Evolutionary conservation across 768 basidiomycete genomes (phyloP).

Genomic region (Tylopilus sp.): DNA sequence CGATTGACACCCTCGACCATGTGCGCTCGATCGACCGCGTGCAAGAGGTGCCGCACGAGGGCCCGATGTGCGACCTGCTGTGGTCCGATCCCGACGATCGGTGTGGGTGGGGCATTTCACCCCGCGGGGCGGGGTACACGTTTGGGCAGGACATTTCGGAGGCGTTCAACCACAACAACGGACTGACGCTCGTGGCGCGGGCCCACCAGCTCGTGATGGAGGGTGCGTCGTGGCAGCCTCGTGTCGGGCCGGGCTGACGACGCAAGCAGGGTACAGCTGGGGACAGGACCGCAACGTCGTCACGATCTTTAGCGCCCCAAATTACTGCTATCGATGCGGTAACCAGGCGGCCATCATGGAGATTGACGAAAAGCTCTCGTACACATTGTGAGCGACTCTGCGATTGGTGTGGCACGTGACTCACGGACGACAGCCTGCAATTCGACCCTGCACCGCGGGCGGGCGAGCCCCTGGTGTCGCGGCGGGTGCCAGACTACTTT

Average conservation of each 20-base stretch:
- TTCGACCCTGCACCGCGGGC: slow-evolving; percentile 99
- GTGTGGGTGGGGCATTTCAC: slow-evolving; percentile 99
- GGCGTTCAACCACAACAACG: slow-evolving; percentile 99
- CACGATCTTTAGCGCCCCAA: slow-evolving; percentile 99
- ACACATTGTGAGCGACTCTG: slow-evolving; percentile 71
- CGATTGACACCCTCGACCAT: slow-evolving; percentile 99
- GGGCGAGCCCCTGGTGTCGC: slow-evolving; percentile 96
- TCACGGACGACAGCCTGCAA: slow-evolving; percentile 78
- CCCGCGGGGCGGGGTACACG: slow-evolving; percentile 97
- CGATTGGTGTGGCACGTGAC: neutral
- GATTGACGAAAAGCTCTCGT: slow-evolving; percentile 96
- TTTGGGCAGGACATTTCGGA: slow-evolving; percentile 99
- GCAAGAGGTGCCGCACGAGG: slow-evolving; percentile 99
- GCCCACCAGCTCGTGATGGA: slow-evolving; percentile 98
- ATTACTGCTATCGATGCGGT: slow-evolving; percentile 99
- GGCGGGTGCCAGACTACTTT: slow-evolving; percentile 94
- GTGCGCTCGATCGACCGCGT: slow-evolving; percentile 98
- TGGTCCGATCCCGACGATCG: slow-evolving; percentile 99
- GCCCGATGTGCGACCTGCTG: slow-evolving; percentile 98
- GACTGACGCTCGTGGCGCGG: slow-evolving; percentile 89
- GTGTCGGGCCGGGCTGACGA: slow-evolving; percentile 4
- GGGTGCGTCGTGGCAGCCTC: slow-evolving; percentile 47
- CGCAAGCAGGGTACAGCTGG: slow-evolving; percentile 79
- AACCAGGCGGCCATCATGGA: slow-evolving; percentile 99
- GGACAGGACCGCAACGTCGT: slow-evolving; percentile 99